A percentile compares a stretch with the other conserved stretches of the same genome.
phyloP scores from a whole-genome alignment of 2,329 filamentous ascomycete species.

The Fusarium heterosporum region DNA sequence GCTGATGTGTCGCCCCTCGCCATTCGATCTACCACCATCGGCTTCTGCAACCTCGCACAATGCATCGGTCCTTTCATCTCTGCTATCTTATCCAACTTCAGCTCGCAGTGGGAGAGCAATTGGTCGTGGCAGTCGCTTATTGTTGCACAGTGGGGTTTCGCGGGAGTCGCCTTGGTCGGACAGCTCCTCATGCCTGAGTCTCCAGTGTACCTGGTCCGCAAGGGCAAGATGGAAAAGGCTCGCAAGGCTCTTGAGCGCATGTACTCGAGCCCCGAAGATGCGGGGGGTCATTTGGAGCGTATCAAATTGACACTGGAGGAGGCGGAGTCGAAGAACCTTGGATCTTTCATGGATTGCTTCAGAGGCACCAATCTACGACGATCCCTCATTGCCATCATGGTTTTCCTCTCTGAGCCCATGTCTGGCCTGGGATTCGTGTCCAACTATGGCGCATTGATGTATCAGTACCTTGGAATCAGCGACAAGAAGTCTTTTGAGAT shows the following conservation, averaged over 20 bases:
- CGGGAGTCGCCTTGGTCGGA: slow-evolving; percentile 48
- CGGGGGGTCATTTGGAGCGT: slow-evolving; percentile 55
- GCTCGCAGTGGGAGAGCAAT: slow-evolving; percentile 51
- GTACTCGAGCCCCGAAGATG: slow-evolving; percentile 52
- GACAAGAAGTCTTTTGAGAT: slow-evolving; percentile 47
- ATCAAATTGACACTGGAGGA: slow-evolving; percentile 63
- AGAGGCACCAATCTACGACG: slow-evolving; percentile 56
- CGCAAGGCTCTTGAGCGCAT: slow-evolving; percentile 58
- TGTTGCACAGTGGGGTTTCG: slow-evolving; percentile 56
- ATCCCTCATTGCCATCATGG: slow-evolving; percentile 57
- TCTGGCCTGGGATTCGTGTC: slow-evolving; percentile 60
- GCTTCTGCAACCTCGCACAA: slow-evolving; percentile 55
- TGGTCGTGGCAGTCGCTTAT: slow-evolving; percentile 59
- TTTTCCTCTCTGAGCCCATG: slow-evolving; percentile 56
- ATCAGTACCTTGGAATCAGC: slow-evolving; percentile 47
- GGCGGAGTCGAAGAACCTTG: slow-evolving; percentile 47
- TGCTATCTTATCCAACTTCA: slow-evolving; percentile 54
- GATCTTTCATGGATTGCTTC: slow-evolving; percentile 59
- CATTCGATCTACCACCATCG: slow-evolving; percentile 52
- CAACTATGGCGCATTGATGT: slow-evolving; percentile 56
- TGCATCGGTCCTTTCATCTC: slow-evolving; percentile 55
- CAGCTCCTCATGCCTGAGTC: slow-evolving; percentile 61
- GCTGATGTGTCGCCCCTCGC: slow-evolving; percentile 54
- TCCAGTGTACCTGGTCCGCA: slow-evolving; percentile 61
- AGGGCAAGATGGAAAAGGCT: slow-evolving; percentile 46